phyloP scores from a whole-genome alignment of 768 basidiomycete species.

The Cystofilobasidium ferigula region DNA sequence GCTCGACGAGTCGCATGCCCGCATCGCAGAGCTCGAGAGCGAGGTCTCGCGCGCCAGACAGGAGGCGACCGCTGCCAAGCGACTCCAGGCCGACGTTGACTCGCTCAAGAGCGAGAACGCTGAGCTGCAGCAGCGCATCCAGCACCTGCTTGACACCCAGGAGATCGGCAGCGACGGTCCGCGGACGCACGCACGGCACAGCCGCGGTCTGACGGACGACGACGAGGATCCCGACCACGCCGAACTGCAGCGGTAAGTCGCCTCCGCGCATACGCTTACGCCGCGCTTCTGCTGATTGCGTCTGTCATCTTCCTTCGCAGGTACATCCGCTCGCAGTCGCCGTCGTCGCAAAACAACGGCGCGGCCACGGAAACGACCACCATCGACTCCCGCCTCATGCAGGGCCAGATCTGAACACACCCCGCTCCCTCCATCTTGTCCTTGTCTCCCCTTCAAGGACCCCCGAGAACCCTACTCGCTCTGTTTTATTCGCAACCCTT shows the following conservation, averaged over 20 bases:
- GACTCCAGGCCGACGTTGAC: slow-evolving; percentile 69
- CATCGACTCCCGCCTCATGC: background rate
- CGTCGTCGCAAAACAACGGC: too few species aligned
- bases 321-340: slow-evolving; percentile 9
- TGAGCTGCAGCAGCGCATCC: slow-evolving; percentile 82
- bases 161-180: slow-evolving; percentile 1
- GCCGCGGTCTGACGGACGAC: background rate
- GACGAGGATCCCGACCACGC: slow-evolving; percentile 24
- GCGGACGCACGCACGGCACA: background rate
- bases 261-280: background rate
- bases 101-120: slow-evolving; percentile 73
- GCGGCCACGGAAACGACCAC: background rate
- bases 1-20: slow-evolving; percentile 61
- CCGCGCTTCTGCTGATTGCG: background rate
- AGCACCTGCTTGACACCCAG: slow-evolving; percentile 56
- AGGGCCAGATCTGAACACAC: background rate
- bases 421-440: background rate
- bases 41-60: slow-evolving; percentile 65
- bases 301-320: background rate
- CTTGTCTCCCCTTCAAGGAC: too few species aligned
- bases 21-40: slow-evolving; percentile 67
- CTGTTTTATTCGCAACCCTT: background rate
- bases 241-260: slow-evolving; percentile 18
- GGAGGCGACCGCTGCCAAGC: slow-evolving; percentile 43
- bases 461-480: background rate